Evolutionary conservation across 305 asterid genomes (phyloP).

Genomic region (Fraxinus nigra): DNA sequence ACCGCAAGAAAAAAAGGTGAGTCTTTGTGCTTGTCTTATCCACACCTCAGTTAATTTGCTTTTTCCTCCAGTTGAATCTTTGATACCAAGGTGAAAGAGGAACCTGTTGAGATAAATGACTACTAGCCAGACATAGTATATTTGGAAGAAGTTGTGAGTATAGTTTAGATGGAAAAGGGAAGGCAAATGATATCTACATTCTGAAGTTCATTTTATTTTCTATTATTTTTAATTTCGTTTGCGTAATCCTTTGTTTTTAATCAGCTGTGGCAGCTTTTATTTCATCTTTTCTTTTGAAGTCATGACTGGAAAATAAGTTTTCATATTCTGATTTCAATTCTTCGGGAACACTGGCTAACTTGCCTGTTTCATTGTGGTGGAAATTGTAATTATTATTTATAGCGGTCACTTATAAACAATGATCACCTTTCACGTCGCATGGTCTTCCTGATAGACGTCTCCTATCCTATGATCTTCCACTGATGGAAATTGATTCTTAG

Average conservation of each 20-base stretch:
- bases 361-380: not conserved
- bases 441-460: not conserved
- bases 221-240: not conserved
- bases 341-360: not conserved
- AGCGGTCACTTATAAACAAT: not conserved
- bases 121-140: not conserved
- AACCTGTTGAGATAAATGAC: constrained; percentile 5
- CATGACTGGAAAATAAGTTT: not conserved
- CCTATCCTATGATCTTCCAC: not conserved
- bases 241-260: not conserved
- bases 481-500: not conserved
- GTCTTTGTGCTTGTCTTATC: constrained; percentile 15
- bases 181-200: not conserved
- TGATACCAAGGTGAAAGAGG: not conserved
- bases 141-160: constrained; percentile 1
- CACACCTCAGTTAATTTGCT: constrained; percentile 1
- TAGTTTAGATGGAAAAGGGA: not conserved
- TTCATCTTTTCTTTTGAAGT: not conserved
- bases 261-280: not conserved
- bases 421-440: not conserved
- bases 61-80: constrained; percentile 5
- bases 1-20: constrained; percentile 59
- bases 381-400: not conserved
- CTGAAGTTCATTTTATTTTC: not conserved
- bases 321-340: not conserved